Evolutionary conservation across 2,329 filamentous ascomycete genomes (phyloP), one percentile per base, ranked within the genome.

Genomic region (Aspergillus brunneoviolaceus): DNA sequence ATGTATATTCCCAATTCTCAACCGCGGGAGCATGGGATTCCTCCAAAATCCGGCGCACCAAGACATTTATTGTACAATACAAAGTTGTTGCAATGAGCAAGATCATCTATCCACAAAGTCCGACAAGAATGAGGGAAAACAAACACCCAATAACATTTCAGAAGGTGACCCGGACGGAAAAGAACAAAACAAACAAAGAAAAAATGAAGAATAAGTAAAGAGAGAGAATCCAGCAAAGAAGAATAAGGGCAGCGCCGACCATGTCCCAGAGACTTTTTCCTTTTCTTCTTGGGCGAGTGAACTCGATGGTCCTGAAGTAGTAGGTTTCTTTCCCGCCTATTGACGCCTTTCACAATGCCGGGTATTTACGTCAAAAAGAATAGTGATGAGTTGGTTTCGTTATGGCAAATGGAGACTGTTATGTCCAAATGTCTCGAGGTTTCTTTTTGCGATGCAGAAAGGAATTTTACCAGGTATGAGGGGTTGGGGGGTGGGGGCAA

Each of bases 271-370:
- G 16, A 65, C 57, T 64, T 59, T 64, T 67, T 60, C 7, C 6
- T 45, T 19, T 45, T 5, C 16, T n/a, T 42, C 6, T 16, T 6
- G 14, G 9, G 16, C 16, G 59, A 63, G 60, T 16, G 10, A 35
- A 12, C 11, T 60, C 60, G 60, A 64, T 62, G 50, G 59, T 62
- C 59, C 59, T 58, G 33, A 12, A 35, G 33, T 35, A 12, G 12
- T 12, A 12, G 11, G 4, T 35, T 33, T 35, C 12, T 16, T 35
- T 12, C 33, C 33, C 63, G 57, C 66, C 60, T 59, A 60, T 65
- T 67, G 65, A 69, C 65, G 66, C 67, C 67, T 60, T 56, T 29
- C 27, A 29, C 62, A 60, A 69, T 69, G 67, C 67, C 66, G 61
- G 63, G 62, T 69, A 69, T 68, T 62, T 69, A 67, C 64, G 66